These are phyloP conservation scores for Gnetum montanum DNA, from an alignment of 75 land plant genomes.

Conservation along the genomic window DNA sequence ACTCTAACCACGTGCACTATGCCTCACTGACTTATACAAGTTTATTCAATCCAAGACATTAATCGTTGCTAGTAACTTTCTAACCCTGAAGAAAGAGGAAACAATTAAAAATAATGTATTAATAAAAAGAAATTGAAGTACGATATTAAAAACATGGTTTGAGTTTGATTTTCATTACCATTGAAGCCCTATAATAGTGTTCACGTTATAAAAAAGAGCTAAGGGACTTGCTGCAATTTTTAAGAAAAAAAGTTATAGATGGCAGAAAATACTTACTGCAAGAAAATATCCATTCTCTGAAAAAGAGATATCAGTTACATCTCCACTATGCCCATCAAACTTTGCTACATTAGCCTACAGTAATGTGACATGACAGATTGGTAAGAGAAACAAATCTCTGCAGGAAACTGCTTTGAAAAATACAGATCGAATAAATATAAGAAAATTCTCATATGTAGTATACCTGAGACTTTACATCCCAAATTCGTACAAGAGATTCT, in stretches of 20 bases:
- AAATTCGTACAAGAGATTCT: slow-evolving; percentile 83
- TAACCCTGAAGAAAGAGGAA: no score
- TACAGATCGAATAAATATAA: neutral
- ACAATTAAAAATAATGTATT: no score
- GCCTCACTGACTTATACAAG: no score
- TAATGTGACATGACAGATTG: neutral
- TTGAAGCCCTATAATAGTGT: no score
- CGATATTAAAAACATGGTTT: no score
- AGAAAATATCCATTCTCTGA: slow-evolving; percentile 99
- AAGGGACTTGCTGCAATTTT: no score
- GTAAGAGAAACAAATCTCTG: neutral
- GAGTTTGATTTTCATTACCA: no score
- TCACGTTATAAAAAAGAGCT: no score
- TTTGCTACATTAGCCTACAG: slow-evolving; percentile 81
- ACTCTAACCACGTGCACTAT: no score
- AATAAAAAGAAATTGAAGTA: no score
- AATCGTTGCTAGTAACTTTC: no score
- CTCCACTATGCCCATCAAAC: slow-evolving; percentile 88
- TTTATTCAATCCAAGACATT: no score
- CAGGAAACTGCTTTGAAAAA: neutral
- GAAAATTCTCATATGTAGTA: neutral
- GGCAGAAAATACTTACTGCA: slow-evolving; percentile 54
- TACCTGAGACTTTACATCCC: slow-evolving; percentile 99
- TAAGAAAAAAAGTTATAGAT: neutral
- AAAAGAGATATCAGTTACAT: slow-evolving; percentile 88